Conservation (phyloP, 495 filamentous ascomycete genomes). For the Hyphodiscus hymeniophilus region DNA sequence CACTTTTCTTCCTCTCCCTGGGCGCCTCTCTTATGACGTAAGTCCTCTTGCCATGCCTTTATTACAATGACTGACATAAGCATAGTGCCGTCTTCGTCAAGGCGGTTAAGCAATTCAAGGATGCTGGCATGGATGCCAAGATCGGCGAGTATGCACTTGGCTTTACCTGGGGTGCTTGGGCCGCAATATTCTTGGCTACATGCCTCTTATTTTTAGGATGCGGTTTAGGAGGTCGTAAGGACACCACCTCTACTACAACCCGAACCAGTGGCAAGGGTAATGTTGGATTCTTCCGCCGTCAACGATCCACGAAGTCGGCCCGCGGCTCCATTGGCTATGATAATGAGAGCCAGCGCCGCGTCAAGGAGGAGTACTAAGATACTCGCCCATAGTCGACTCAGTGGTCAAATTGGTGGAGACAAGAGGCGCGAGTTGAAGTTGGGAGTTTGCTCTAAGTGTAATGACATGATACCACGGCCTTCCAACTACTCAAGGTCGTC, state of each 20-base stretch:
- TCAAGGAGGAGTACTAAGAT: slow-evolving; percentile 57
- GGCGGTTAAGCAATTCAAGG: slow-evolving; percentile 62
- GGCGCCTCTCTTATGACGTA: slow-evolving; percentile 46
- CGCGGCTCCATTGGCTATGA: slow-evolving; percentile 37
- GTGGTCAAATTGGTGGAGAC: too few relatives aligned
- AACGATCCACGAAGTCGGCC: slow-evolving; percentile 27
- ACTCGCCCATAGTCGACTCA: too few relatives aligned
- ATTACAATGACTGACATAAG: slow-evolving; percentile 16
- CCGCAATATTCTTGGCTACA: slow-evolving; percentile 59
- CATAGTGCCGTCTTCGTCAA: slow-evolving; percentile 65
- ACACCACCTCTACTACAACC: background rate
- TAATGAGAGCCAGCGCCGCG: slow-evolving; percentile 40
- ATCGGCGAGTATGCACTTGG: slow-evolving; percentile 70
- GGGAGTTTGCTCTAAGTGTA: too few relatives aligned
- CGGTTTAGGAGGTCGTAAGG: slow-evolving; percentile 15
- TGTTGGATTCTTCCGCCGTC: slow-evolving; percentile 23
- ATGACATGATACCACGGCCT: too few relatives aligned
- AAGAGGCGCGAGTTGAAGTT: background rate
- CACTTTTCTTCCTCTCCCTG: slow-evolving; percentile 37
- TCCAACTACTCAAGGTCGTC: too few relatives aligned
- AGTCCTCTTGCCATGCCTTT: slow-evolving; percentile 20
- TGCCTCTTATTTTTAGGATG: slow-evolving; percentile 59
- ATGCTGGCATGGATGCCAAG: slow-evolving; percentile 44
- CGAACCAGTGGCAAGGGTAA: too few relatives aligned
- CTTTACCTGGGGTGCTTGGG: slow-evolving; percentile 78